Conservation (phyloP, 2,329 filamentous ascomycete species). For the Parastagonospora nodorum region DNA sequence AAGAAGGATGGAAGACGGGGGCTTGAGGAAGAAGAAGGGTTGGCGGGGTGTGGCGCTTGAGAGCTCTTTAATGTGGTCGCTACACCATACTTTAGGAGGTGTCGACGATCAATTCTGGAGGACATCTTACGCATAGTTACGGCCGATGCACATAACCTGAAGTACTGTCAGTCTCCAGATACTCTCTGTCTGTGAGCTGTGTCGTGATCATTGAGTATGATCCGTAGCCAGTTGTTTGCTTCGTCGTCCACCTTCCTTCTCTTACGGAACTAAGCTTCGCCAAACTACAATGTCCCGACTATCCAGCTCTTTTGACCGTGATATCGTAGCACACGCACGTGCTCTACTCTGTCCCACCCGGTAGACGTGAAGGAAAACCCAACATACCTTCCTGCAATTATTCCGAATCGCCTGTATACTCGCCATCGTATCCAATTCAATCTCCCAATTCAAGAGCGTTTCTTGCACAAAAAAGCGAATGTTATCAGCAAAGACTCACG, state of each 20-base stretch:
- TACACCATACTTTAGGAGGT: constrained; percentile 42
- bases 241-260: background rate
- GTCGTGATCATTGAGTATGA: background rate
- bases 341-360: background rate
- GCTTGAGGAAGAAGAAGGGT: constrained; percentile 99
- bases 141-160: constrained; percentile 87
- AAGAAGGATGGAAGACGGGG: constrained; percentile 80
- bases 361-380: background rate
- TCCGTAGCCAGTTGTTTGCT: no score
- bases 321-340: background rate
- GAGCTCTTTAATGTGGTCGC: constrained; percentile 91
- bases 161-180: constrained; percentile 5
- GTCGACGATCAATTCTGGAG: background rate
- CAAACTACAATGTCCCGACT: background rate
- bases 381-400: constrained; percentile 55
- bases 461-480: background rate
- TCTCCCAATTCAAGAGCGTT: background rate
- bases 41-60: constrained; percentile 87
- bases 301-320: background rate
- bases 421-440: constrained; percentile 31
- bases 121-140: constrained; percentile 84
- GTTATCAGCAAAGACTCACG: background rate
- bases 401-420: constrained; percentile 45
- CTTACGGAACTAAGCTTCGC: background rate
- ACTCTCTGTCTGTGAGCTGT: no score